Evolutionary conservation across 2,329 filamentous ascomycete genomes (phyloP), one percentile per base, ranked within the genome.

Genomic region (Hymenoscyphus occultus): DNA sequence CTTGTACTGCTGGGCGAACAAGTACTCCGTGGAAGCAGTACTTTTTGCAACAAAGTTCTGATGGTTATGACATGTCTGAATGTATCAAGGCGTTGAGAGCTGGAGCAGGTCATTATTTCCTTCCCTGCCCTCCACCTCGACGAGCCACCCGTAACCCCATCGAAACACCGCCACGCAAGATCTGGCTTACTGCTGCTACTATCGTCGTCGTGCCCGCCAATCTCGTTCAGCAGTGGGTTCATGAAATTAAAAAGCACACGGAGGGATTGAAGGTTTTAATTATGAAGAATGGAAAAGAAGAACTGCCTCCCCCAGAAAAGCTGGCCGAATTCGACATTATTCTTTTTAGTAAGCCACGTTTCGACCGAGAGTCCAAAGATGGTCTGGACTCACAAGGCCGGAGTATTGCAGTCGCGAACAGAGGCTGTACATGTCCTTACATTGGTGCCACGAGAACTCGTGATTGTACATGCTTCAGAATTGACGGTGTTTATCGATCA

Each of bases 181-280:
- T 96, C 3, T 84, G 81, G 32, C 79, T 95, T 7, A 91, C 88
- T 66, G 82, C 85, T 35, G 84, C 85, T 0, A 96, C 90, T 0
- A 79, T 98, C 3, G 81, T 97, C 19, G 84, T 97, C 39, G 92
- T 93, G 0, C 94, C 94, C 0, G 82, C 87, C 14, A 97, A 97
- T 73, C 80, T 97, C 31, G 80, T 96, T 2, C 83, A 88, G 62
- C 94, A 98, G 75, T 97, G 94, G 94, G 80, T 85, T 62, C 82
- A 86, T 12, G 92, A 97, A 73, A 92, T 97, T 12, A 75, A 80
- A 2, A 93, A 92, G 72, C 94, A 97, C 73, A 90, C 92, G 1
- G 60, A 12, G 12, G 83, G 84, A 0, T 78, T 97, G 0, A 84
- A 83, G 10, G 82, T 92, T 0, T 78, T 95, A 0, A 78, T 89